A percentile compares a stretch with the other conserved stretches of the same genome.
These are phyloP conservation scores for Glycyrrhiza uralensis DNA, from an alignment of 306 rosid species.

Conservation along the genomic window DNA sequence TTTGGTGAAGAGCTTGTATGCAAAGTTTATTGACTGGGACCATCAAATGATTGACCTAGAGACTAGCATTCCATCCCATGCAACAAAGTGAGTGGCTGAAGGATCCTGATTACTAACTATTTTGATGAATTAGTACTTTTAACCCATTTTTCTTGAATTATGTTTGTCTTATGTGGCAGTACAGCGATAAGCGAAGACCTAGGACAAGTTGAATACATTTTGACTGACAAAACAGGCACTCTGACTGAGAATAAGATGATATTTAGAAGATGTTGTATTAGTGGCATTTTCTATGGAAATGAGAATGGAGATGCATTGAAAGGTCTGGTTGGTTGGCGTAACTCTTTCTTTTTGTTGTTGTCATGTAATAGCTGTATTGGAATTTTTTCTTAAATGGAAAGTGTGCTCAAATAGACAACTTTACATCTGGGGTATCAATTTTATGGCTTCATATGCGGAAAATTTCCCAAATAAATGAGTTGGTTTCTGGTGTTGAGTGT, in stretches of 20 bases:
- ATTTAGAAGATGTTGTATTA: conserved; percentile 90
- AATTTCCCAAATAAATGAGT: conserved; percentile 4
- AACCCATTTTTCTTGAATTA: conserved; percentile 34
- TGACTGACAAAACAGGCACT: conserved; percentile 99
- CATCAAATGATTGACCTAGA: conserved; percentile 76
- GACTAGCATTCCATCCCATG: conserved; percentile 83
- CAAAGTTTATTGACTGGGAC: conserved; percentile 99
- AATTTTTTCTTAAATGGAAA: conserved; percentile 3
- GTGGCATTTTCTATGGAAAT: conserved; percentile 81
- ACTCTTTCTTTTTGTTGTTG: conserved; percentile 26
- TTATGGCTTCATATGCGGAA: conserved; percentile 6
- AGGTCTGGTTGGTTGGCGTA: conserved; percentile 61
- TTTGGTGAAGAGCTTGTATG: conserved; percentile 92
- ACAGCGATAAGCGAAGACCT: conserved; percentile 99
- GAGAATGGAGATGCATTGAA: conserved; percentile 90
- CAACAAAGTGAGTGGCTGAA: conserved; percentile 77
- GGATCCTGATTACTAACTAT: conserved; percentile 15
- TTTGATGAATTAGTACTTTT: conserved; percentile 8
- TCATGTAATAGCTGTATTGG: conserved; percentile 8
- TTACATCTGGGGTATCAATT: conserved; percentile 11
- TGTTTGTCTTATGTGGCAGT: conserved; percentile 77
- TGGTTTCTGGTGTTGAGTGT: conserved; percentile 9
- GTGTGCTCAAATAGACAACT: background rate
- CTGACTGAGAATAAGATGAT: conserved; percentile 95
- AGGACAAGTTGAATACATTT: conserved; percentile 98